Base-by-base conservation (phyloP, 495 filamentous ascomycete genomes). In the Extremus antarcticus region DNA sequence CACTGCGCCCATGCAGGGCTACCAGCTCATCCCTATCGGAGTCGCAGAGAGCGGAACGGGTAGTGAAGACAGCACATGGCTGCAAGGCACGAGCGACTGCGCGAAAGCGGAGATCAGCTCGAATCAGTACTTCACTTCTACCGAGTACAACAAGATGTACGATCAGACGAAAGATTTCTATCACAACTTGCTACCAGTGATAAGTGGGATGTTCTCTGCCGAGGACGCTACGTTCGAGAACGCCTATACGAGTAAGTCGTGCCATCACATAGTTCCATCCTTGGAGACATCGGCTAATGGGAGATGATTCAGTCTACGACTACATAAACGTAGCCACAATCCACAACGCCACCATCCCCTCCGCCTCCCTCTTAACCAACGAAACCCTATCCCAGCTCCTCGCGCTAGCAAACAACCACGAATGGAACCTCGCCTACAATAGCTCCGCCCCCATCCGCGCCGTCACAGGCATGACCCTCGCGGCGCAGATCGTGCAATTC, bases 271-370 rank as follows among this genome's bases (percentile, higher is more conserved):
- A 4, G 29, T 13, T 35, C 13, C 29, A 7, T 13, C 29, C 29
- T 7, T 35, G 35, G 50, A 61, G 40, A 55, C 35, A 54, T 15
- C 3, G n/a, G n/a, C n/a, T n/a, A n/a, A n/a, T n/a, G n/a, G n/a
- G n/a, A n/a, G n/a, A n/a, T 32, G 8, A 40, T 38, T n/a, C 51
- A 74, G 71, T 92, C 64, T 87, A 74, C 58, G 87, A 94, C 64
- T 81, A 81, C 55, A 68, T 91, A 65, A 82, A 91, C 57, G 87
- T 89, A 43, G 82, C 83, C 47, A 66, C 66, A 22, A 76, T 85
- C 65, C 85, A 92, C 70, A 92, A 92, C 70, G 48, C 68, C 35
- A 78, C 74, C 23, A 78, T 89, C 54, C 70, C 63, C 1, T 68
- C 72, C 57, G 55, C 59, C 59, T 47, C 76, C n/a, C 69, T 76